Evolutionary conservation across 2,329 filamentous ascomycete species (phyloP).

Genomic region (Stenocarpella maydis): DNA sequence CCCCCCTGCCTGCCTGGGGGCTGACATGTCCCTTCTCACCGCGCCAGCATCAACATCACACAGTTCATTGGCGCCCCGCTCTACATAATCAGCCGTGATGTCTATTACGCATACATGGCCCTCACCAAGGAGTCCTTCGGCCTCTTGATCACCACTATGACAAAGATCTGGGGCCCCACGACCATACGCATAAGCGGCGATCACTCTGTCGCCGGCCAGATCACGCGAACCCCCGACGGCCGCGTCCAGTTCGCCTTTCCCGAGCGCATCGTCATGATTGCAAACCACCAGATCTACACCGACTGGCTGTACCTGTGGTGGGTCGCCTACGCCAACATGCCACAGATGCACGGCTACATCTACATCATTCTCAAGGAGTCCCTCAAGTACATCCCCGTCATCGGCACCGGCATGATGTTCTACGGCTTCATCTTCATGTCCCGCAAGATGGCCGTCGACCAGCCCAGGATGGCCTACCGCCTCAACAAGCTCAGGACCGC

Average conservation of each 20-base stretch:
- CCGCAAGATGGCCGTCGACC: slow-evolving; percentile 86
- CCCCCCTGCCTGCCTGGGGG: neutral
- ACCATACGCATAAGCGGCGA: slow-evolving; percentile 85
- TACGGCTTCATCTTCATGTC: slow-evolving; percentile 92
- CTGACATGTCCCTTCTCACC: slow-evolving; percentile 9
- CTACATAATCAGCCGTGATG: slow-evolving; percentile 77
- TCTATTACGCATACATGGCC: slow-evolving; percentile 88
- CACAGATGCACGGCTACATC: slow-evolving; percentile 82
- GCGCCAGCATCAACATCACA: slow-evolving; percentile 68
- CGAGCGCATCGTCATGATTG: slow-evolving; percentile 82
- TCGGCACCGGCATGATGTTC: slow-evolving; percentile 84
- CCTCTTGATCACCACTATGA: slow-evolving; percentile 79
- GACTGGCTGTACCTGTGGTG: slow-evolving; percentile 96
- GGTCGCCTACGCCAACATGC: slow-evolving; percentile 82
- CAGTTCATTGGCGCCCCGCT: slow-evolving; percentile 80
- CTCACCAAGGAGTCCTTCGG: slow-evolving; percentile 87
- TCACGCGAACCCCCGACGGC: slow-evolving; percentile 74
- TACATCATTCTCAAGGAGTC: slow-evolving; percentile 94
- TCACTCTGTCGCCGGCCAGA: slow-evolving; percentile 78
- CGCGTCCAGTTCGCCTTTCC: slow-evolving; percentile 81
- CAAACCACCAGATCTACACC: slow-evolving; percentile 91
- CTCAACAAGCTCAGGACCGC: slow-evolving; percentile 72
- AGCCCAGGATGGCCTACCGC: slow-evolving; percentile 77
- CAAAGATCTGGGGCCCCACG: slow-evolving; percentile 88
- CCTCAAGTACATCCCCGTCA: slow-evolving; percentile 79